These are phyloP conservation scores for Penstemon davidsonii DNA, from an alignment of 257 asterid genomes.

Conservation along the genomic window DNA sequence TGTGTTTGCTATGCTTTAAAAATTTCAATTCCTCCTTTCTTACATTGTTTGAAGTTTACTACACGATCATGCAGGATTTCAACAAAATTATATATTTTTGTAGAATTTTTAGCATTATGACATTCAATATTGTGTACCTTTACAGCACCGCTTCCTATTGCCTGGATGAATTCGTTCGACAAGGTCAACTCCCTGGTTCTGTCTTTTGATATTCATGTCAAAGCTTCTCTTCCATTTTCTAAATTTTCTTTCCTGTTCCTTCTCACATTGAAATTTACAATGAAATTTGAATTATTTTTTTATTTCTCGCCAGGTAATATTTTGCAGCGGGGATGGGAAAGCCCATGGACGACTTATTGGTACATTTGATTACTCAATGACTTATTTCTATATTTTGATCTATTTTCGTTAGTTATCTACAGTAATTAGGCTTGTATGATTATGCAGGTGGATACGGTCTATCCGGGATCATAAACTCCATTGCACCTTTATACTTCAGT, in stretches of 20 bases:
- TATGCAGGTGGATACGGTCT: constrained; percentile 57
- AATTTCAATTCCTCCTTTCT: not conserved
- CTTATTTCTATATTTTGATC: not conserved
- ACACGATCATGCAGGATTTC: no score
- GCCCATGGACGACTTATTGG: constrained; percentile 76
- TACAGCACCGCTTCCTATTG: constrained; percentile 59
- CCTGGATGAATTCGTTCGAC: constrained; percentile 66
- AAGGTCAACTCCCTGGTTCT: constrained; percentile 45
- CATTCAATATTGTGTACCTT: constrained; percentile 26
- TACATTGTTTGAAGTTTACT: not conserved
- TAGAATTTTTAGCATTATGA: constrained; percentile 15
- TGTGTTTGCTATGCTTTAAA: not conserved
- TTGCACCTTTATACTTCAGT: constrained; percentile 63
- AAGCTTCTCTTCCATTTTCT: constrained; percentile 17
- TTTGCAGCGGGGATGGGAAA: constrained; percentile 60
- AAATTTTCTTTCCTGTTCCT: not conserved
- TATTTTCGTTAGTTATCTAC: constrained; percentile 6
- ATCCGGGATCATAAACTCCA: constrained; percentile 46
- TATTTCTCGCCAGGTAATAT: constrained; percentile 51
- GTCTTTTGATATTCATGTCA: constrained; percentile 10
- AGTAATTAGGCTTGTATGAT: not conserved
- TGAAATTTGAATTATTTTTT: constrained; percentile 10
- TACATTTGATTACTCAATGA: constrained; percentile 29
- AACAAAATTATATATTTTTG: not conserved
- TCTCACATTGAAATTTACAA: constrained; percentile 10